Conservation (phyloP, 306 rosid species). For the Acacia melanoxylon region DNA sequence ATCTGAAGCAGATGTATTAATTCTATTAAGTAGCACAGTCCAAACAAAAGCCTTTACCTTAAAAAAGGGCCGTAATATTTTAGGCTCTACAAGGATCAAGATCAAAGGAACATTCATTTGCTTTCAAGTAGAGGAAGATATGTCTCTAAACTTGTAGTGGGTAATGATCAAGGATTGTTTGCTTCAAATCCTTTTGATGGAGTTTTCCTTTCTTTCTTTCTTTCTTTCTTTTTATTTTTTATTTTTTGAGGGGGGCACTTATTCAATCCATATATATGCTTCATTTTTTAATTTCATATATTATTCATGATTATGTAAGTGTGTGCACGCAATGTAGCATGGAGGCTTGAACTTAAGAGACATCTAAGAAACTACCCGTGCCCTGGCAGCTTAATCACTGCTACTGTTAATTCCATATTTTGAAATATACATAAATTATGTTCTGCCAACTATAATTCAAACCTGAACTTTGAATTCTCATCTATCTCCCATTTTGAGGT, state of each 20-base stretch:
- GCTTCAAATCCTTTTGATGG: background rate
- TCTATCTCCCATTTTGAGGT: constrained; percentile 9
- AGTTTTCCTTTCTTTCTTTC: no score
- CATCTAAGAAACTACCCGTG: background rate
- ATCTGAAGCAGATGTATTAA: background rate
- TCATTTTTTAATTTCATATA: background rate
- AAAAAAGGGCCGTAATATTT: background rate
- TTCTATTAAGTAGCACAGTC: background rate
- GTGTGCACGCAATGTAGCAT: background rate
- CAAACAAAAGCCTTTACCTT: background rate
- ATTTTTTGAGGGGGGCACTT: background rate
- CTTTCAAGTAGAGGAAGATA: background rate
- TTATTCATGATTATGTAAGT: background rate
- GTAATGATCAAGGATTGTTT: background rate
- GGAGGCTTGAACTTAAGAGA: background rate
- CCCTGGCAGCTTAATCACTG: background rate
- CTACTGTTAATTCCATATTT: background rate
- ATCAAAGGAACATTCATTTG: background rate
- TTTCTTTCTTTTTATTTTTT: no score
- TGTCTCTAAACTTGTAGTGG: background rate
- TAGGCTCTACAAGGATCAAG: background rate
- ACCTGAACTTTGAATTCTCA: background rate
- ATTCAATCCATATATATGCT: background rate
- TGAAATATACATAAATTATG: background rate
- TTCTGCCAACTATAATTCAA: background rate